phyloP scores from a whole-genome alignment of 352 stramenopile genomes.

The Globisporangium nodosum region DNA sequence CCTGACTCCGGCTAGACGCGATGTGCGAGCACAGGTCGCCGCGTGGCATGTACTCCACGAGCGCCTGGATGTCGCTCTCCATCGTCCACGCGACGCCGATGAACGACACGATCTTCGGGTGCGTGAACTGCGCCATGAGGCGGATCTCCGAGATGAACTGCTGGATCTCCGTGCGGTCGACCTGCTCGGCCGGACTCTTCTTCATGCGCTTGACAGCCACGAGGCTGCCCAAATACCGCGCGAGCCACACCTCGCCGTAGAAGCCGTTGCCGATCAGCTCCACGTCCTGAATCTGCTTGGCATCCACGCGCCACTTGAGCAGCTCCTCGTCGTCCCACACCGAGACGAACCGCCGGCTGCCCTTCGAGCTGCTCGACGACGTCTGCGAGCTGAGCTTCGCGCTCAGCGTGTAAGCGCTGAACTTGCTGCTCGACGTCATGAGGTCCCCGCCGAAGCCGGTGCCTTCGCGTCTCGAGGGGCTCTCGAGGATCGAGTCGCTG shows the following conservation, averaged over 20 bases:
- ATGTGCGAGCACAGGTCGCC: slow-evolving; percentile 44
- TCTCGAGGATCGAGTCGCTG: slow-evolving; percentile 13
- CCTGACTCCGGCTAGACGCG: not conserved
- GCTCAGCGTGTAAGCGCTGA: not conserved
- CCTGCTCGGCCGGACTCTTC: slow-evolving; percentile 11
- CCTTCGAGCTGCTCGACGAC: slow-evolving; percentile 1
- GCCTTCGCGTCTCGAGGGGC: not conserved
- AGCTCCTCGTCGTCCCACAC: slow-evolving; percentile 70
- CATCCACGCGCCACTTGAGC: slow-evolving; percentile 44
- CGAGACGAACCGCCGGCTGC: slow-evolving; percentile 10
- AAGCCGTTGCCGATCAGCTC: slow-evolving; percentile 27
- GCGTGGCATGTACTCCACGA: slow-evolving; percentile 54
- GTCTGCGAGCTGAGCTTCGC: slow-evolving; percentile 6
- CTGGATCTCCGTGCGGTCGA: slow-evolving; percentile 20
- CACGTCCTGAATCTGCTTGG: slow-evolving; percentile 22
- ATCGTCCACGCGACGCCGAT: slow-evolving; percentile 39
- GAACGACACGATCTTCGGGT: slow-evolving; percentile 49
- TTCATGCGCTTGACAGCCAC: slow-evolving; percentile 52
- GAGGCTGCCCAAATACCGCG: slow-evolving; percentile 33
- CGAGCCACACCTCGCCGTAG: slow-evolving; percentile 50
- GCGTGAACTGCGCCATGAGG: slow-evolving; percentile 34
- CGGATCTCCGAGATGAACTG: slow-evolving; percentile 47
- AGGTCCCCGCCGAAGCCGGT: not conserved
- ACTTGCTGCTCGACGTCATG: slow-evolving; percentile 5
- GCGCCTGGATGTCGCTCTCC: slow-evolving; percentile 28